These are phyloP conservation scores for Gypsophila paniculata DNA, from an alignment of 179 eudicot genomes.

Conservation along the genomic window DNA sequence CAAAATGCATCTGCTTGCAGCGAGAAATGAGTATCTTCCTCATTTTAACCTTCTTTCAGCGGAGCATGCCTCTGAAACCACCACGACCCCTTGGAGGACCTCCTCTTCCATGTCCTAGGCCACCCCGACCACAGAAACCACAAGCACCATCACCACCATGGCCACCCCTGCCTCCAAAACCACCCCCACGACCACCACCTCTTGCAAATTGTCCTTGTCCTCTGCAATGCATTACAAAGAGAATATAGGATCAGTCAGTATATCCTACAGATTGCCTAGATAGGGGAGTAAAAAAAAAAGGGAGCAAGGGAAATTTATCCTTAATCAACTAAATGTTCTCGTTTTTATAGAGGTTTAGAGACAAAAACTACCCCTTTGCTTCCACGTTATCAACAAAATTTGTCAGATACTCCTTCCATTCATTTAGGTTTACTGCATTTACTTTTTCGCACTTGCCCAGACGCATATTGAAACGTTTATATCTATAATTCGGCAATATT, in stretches of 20 bases:
- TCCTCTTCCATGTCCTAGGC: slow-evolving; percentile 51
- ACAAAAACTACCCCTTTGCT: too few species aligned
- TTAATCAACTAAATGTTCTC: neutral
- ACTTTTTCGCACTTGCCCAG: too few species aligned
- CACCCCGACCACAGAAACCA: slow-evolving; percentile 52
- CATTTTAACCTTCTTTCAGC: too few species aligned
- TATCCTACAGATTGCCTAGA: neutral
- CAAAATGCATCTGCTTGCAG: too few species aligned
- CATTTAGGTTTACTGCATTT: too few species aligned
- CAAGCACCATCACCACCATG: slow-evolving; percentile 50
- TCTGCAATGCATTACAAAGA: slow-evolving; percentile 33
- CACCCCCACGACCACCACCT: slow-evolving; percentile 59
- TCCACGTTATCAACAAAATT: too few species aligned
- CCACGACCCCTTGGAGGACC: slow-evolving; percentile 59
- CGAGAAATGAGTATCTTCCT: too few species aligned
- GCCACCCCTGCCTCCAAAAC: slow-evolving; percentile 39
- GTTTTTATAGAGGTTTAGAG: too few species aligned
- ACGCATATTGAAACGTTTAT: too few species aligned
- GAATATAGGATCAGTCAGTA: slow-evolving; percentile 1
- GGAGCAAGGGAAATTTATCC: neutral
- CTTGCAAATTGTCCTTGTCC: slow-evolving; percentile 41
- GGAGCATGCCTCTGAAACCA: slow-evolving; percentile 49
- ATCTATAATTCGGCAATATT: too few species aligned
- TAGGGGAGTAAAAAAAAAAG: too few species aligned
- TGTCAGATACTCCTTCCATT: too few species aligned